Base-by-base conservation (phyloP, 805 yeast genomes). In the Candida suzukii region DNA sequence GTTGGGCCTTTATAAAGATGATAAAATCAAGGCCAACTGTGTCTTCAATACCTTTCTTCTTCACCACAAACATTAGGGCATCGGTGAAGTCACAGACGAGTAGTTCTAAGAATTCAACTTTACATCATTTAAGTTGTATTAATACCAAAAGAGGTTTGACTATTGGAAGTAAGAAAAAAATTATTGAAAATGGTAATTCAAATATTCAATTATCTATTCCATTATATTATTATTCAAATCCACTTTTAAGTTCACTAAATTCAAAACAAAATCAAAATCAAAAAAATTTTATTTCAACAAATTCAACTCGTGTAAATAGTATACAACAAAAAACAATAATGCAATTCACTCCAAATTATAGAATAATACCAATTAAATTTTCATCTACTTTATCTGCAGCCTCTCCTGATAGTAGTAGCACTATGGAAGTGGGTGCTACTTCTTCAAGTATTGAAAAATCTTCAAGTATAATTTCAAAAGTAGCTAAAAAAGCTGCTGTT, bases 401-500 rank as follows among this genome's bases (percentile, higher is more conserved):
- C 33, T n/a, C n/a, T n/a, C n/a, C n/a, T n/a, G n/a, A n/a, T n/a
- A n/a, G n/a, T n/a, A n/a, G n/a, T n/a, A n/a, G n/a, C n/a, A n/a
- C 38, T 17, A 9, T 40, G 10, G 41, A 42, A 14, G 38, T 47
- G 3, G 29, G 5, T 11, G 11, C 29, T 10, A 4, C 14, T 8
- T 26, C 29, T 12, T 26, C 29, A 43, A n/a, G n/a, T n/a, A 41
- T 13, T 5, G 32, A 10, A 18, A 19, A 12, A 4, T 3, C 16
- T 13, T 7, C 13, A 11, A 39, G 51, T n/a, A 49, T 54, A 17
- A 45, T 70, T 24, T 63, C 58, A 38, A 56, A 63, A 41, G 73
- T 70, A n/a, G 73, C 76, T 6, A 55, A 67, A 25, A 64, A 61
- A 38, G 66, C 73, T 3, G 53, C 71, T 25, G 64, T 63, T 19